Evolutionary conservation across 768 basidiomycete species (phyloP).

Genomic region (Termitomyces sp.): DNA sequence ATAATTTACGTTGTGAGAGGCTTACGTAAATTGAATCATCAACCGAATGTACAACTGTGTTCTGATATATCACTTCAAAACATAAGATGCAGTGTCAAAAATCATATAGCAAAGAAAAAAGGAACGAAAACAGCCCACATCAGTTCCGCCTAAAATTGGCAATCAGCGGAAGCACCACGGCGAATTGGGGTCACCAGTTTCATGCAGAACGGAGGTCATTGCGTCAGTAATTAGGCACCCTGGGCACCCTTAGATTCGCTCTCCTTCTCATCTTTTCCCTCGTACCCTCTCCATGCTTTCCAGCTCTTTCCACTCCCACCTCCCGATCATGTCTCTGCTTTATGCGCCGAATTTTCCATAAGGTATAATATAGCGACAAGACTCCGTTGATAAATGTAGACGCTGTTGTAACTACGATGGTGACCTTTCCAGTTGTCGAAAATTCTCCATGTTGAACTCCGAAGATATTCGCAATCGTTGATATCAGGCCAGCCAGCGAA

Average conservation of each 20-base stretch:
- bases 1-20: too few species aligned
- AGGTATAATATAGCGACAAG: slow-evolving; percentile 33
- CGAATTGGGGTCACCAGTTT: background rate
- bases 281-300: slow-evolving; percentile 39
- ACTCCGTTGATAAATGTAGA: slow-evolving; percentile 35
- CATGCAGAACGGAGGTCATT: too few species aligned
- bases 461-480: slow-evolving; percentile 45
- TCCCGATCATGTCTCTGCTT: slow-evolving; percentile 35
- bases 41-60: too few species aligned
- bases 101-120: too few species aligned
- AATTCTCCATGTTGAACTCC: slow-evolving; percentile 42
- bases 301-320: slow-evolving; percentile 36
- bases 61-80: too few species aligned
- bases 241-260: background rate
- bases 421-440: slow-evolving; percentile 34
- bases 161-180: too few species aligned
- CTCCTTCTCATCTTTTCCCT: slow-evolving; percentile 18
- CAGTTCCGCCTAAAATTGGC: too few species aligned
- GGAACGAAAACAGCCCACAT: too few species aligned
- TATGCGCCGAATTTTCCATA: slow-evolving; percentile 38
- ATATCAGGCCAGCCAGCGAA: slow-evolving; percentile 49
- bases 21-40: too few species aligned
- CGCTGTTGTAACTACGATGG: slow-evolving; percentile 39
- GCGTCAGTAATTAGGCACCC: background rate
- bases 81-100: too few species aligned